Evolutionary conservation across 164 flowering plant genomes (phyloP).

Genomic region (Nelumbo lutea): DNA sequence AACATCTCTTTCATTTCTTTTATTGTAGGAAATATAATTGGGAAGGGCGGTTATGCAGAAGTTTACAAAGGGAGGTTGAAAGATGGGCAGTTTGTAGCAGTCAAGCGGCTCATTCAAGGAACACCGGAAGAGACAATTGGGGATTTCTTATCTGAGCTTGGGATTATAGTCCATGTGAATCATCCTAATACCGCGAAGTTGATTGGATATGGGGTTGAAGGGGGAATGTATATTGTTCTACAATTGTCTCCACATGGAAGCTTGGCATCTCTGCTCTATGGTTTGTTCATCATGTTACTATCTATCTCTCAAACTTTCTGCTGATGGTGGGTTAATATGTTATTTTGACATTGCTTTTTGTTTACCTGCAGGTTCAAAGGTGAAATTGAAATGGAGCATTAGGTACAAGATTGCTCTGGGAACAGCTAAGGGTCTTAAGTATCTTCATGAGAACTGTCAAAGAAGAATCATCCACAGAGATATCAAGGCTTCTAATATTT

Average conservation of each 20-base stretch:
- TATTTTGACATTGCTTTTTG: not conserved
- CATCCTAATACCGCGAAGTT: conserved; percentile 85
- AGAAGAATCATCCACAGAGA: conserved; percentile 35
- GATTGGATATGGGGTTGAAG: conserved; percentile 88
- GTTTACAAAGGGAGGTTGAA: conserved; percentile 74
- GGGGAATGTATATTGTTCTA: conserved; percentile 92
- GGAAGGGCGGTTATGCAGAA: conserved; percentile 92
- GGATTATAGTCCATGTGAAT: conserved; percentile 83
- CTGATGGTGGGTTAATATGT: not conserved
- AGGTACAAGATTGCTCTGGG: conserved; percentile 82
- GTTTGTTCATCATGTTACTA: conserved; percentile 30
- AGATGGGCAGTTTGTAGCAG: conserved; percentile 69
- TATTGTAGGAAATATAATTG: conserved; percentile 65
- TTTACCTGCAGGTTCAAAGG: conserved; percentile 43
- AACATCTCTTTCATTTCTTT: conserved; percentile 9
- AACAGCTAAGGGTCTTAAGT: conserved; percentile 64
- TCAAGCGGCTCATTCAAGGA: conserved; percentile 71
- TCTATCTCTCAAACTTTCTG: not conserved
- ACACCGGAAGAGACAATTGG: conserved; percentile 60
- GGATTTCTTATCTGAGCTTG: conserved; percentile 85
- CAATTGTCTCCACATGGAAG: conserved; percentile 86
- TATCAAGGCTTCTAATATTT: conserved; percentile 30
- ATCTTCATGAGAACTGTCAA: conserved; percentile 30
- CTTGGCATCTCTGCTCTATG: conserved; percentile 68
- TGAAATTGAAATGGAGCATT: conserved; percentile 50